These are phyloP conservation scores for Elsinoe ampelina DNA, from an alignment of 2,329 filamentous ascomycete species.

Conservation along the genomic window DNA sequence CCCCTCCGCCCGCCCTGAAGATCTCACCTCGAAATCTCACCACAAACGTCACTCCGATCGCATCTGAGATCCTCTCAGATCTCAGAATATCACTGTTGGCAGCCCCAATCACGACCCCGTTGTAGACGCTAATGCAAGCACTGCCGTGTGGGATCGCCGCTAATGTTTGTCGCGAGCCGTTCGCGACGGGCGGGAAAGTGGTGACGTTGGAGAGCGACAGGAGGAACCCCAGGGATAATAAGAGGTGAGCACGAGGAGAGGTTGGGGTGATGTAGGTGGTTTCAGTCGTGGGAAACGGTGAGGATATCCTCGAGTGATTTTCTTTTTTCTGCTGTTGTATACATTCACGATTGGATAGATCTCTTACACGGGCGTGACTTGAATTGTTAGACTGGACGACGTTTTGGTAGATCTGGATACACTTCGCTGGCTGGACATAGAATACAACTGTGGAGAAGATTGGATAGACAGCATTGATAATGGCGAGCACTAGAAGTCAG, in stretches of 20 bases:
- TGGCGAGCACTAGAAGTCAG: slow-evolving; percentile 10
- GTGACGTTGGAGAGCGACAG: not conserved
- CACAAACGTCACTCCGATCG: slow-evolving; percentile 8
- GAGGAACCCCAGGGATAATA: not conserved
- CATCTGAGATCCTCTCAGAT: slow-evolving; percentile 1
- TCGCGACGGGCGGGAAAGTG: not conserved
- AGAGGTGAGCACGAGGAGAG: not conserved
- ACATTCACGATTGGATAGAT: no score
- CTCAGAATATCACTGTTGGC: slow-evolving; percentile 1
- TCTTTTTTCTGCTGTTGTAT: no score
- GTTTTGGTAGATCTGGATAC: not conserved
- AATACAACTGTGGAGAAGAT: not conserved
- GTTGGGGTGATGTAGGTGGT: slow-evolving; percentile 11
- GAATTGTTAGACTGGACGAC: not conserved
- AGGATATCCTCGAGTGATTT: no score
- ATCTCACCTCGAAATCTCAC: not conserved
- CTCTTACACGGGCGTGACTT: no score
- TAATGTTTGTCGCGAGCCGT: not conserved
- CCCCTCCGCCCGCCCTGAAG: not conserved
- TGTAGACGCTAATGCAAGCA: slow-evolving; percentile 12
- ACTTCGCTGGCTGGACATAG: not conserved
- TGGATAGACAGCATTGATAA: not conserved
- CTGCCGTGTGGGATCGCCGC: slow-evolving; percentile 6
- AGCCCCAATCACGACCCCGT: not conserved
- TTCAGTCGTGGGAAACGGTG: no score